Base-by-base conservation (phyloP, 2,329 filamentous ascomycete species). In the Lasiodiplodia hormozganensis region DNA sequence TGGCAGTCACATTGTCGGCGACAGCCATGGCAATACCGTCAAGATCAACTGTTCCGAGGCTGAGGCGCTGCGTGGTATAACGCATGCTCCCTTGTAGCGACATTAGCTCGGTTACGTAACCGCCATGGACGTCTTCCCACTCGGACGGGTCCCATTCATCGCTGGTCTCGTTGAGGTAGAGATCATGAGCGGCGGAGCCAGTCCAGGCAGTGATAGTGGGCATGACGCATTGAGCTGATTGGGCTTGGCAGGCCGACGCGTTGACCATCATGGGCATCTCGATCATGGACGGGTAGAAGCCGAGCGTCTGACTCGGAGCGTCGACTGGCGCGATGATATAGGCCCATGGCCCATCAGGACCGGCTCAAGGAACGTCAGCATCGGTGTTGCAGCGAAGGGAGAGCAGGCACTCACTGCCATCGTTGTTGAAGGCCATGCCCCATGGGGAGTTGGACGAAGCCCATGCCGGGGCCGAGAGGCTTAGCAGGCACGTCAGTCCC, bases 331-430 rank as follows among this genome's bases (percentile, higher is more conserved):
- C 49, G 2, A n/a, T 18, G 11, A 53, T 3, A 16, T 38, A 54
- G 31, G 23, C 25, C 62, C 62, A 65, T 5, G 62, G 47, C 7
- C 62, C 62, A 18, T 65, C 62, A 23, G 62, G 62, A 12, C 62
- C 62, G 23, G 38, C 62, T 65, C 10, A n/a, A 4, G 38, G 21
- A 5, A n/a, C 25, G 31, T 43, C n/a, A 38, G 40, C 7, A 1
- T 12, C 0, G 0, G 7, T 16, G 54, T 11, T 21, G 10, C 18
- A 14, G n/a, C 25, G 3, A 8, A n/a, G 49, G 21, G 12, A 7
- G 23, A 53, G 16, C 28, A 23, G 31, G 12, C 14, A 60, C 56
- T 28, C 11, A 60, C 56, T 47, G 56, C 56, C 56, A 23, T 43
- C 7, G 18, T 60, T 60, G 38, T 43, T 2, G 34, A 60, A 60